Base-by-base conservation (phyloP, 1,284 basidiomycete genomes). In the Phylloporus sp. region DNA sequence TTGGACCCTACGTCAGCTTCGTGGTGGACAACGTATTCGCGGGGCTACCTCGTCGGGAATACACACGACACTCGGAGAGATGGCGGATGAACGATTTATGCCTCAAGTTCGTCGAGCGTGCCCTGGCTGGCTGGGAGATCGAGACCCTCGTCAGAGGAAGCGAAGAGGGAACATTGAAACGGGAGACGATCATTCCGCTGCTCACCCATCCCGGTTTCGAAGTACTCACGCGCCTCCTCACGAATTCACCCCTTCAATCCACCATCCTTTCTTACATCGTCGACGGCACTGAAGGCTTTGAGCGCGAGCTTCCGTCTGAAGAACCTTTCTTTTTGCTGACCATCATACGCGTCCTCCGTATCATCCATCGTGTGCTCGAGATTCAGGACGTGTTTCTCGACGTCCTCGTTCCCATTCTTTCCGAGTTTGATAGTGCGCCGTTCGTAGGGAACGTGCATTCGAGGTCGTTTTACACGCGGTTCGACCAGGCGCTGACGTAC, bases 321-420 rank as follows among this genome's bases (percentile, higher is more conserved):
- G 88, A 93, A 70, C 85, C 86, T 0, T 87, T 81, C 74, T 95
- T 91, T 79, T 85, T 84, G 44, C 85, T 84, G 60, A 94, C 93
- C 6, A 90, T 98, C 64, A 81, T 90, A 32, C 89, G 93, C 22
- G 87, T 94, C 6, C 80, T 99, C 50, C 84, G 95, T 64, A 95
- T 98, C 68, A 83, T 95, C 32, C 86, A 91, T 67, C 88, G 95
- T 3, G 86, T 94, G 0, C 81, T 98, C 60, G 92, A 94, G 62
- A 84, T 96, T 37, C 96, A 98, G 75, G 89, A 93, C 58, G 85
- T 94, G 58, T 98, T 97, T 80, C 82, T 96, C 52, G 95, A 98
- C 64, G 88, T 96, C 22, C 86, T 98, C 52, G 81, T 98, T 17
- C 94, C 96, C 4, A 79, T 92, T 6, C 84, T 97, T 10, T 79